A percentile compares a stretch with the other conserved stretches of the same genome.
Conservation (phyloP, 768 basidiomycete species). For the Cystofilobasidium macerans region DNA sequence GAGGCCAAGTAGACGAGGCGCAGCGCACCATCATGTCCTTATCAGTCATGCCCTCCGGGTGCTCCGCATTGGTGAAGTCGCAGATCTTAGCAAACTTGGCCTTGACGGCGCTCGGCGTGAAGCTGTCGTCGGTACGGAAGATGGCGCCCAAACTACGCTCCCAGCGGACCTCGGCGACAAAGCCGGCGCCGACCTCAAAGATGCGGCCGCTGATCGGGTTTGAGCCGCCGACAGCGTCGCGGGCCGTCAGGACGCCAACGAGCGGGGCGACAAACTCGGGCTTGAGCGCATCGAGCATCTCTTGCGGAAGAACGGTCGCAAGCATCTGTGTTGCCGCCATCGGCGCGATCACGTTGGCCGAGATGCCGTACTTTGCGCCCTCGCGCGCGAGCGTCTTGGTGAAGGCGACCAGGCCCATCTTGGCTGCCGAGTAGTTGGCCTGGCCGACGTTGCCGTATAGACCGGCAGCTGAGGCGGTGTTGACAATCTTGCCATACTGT, state of each 20-base stretch:
- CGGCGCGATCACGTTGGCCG: constrained; percentile 25
- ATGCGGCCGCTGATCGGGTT: constrained; percentile 40
- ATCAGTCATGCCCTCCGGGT: constrained; percentile 58
- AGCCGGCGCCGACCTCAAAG: constrained; percentile 90
- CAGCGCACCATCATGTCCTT: constrained; percentile 36
- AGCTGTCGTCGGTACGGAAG: constrained; percentile 78
- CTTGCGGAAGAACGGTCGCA: constrained; percentile 1
- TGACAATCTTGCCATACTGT: constrained; percentile 82
- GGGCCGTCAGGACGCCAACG: constrained; percentile 70
- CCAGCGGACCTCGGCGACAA: constrained; percentile 82
- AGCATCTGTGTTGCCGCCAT: constrained; percentile 4
- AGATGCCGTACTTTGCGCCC: constrained; percentile 61
- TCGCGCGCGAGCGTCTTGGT: constrained; percentile 86
- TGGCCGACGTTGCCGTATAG: constrained; percentile 94
- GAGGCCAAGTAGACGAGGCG: background rate
- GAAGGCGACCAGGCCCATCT: constrained; percentile 88
- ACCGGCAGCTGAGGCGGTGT: constrained; percentile 60
- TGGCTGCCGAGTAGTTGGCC: constrained; percentile 94
- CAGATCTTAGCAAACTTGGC: constrained; percentile 69
- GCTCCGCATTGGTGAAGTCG: constrained; percentile 58
- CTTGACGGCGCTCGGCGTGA: constrained; percentile 90
- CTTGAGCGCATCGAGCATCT: constrained; percentile 40
- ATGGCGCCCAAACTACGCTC: constrained; percentile 70
- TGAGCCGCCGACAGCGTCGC: constrained; percentile 47
- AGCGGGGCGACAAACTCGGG: constrained; percentile 89